Evolutionary conservation across 345 rosid genomes (phyloP), one percentile per base, ranked within the genome.

Genomic region (Geranium brycei): DNA sequence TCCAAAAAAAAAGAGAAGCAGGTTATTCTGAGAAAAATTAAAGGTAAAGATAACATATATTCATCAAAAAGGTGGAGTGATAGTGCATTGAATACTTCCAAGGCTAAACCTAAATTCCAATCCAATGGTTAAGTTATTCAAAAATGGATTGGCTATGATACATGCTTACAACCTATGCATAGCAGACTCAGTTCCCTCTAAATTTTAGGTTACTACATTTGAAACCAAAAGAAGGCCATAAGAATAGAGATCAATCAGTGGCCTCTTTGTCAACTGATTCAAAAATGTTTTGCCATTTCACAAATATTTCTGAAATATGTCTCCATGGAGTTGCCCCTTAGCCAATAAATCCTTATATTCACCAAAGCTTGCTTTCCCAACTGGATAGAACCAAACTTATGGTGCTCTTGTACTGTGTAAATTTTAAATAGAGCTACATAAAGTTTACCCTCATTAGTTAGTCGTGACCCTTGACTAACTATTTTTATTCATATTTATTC

Each of bases 1-100:
- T 40, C 61, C 59, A 73, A 62, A 41, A 69, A 41, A 69, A 67
- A 63, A 59, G 5, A 10, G n/a, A 63, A 31, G 28, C 28, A 59
- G 23, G 60, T 28, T 62, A 8, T 47, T 47, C 15, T 8, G 53
- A 47, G 53, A 13, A 47, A 35, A 13, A 10, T 47, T 47, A 13
- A 17, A 35, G 61, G 11, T 59, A 17, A 65, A 65, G 41, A 60
- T 65, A 32, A 60, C 57, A 14, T 19, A 10, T 38, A 47, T 47
- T 8, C 15, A 13, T 47, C 7, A 47, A 47, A 47, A 47, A 47
- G 11, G 53, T 8, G 3, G 53, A 13, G 12, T 47, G 14, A 8
- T 47, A 47, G 15, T 35, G 7, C 41, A 35, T 7, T 35, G 41
- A 35, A 4, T 4, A 4, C 10, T 35, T 35, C 41, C 41, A 35